These are phyloP conservation scores for Rauvolfia tetraphylla DNA, from an alignment of 257 asterid species.

Conservation along the genomic window DNA sequence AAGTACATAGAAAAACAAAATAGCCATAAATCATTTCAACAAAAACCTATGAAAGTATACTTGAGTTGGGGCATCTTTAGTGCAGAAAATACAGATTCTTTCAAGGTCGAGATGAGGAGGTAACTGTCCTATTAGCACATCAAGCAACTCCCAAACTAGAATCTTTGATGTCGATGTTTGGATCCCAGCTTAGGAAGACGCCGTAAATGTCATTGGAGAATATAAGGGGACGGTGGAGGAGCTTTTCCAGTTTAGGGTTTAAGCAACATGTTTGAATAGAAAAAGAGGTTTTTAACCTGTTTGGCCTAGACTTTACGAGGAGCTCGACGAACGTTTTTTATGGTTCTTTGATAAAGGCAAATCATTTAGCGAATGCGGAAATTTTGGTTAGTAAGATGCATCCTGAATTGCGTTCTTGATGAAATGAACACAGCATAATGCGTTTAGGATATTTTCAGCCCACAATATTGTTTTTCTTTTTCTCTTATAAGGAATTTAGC, in stretches of 20 bases:
- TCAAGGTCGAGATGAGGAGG: constrained; percentile 65
- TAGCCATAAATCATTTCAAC: not conserved
- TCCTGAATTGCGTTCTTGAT: too few species aligned
- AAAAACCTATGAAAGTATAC: constrained; percentile 21
- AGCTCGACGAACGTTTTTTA: too few species aligned
- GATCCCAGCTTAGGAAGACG: not conserved
- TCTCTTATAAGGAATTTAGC: too few species aligned
- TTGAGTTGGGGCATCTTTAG: constrained; percentile 68
- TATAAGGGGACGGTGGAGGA: not conserved
- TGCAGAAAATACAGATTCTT: constrained; percentile 68
- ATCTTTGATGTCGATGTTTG: constrained; percentile 25
- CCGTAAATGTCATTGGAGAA: not conserved
- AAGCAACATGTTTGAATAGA: too few species aligned
- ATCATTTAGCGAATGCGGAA: too few species aligned
- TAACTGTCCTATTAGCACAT: constrained; percentile 61
- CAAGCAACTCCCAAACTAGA: constrained; percentile 87
- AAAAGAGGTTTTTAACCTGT: too few species aligned
- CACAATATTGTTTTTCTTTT: too few species aligned
- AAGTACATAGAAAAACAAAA: not conserved
- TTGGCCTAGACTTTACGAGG: too few species aligned
- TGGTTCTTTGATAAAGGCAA: too few species aligned
- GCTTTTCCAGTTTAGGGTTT: not conserved
- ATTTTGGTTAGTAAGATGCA: too few species aligned
- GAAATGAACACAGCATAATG: too few species aligned
- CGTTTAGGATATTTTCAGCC: too few species aligned